A percentile compares a stretch with the other conserved stretches of the same genome.
These are phyloP conservation scores for Pseudogymnoascus sp. DNA, from an alignment of 2,329 filamentous ascomycete genomes.

Conservation along the genomic window DNA sequence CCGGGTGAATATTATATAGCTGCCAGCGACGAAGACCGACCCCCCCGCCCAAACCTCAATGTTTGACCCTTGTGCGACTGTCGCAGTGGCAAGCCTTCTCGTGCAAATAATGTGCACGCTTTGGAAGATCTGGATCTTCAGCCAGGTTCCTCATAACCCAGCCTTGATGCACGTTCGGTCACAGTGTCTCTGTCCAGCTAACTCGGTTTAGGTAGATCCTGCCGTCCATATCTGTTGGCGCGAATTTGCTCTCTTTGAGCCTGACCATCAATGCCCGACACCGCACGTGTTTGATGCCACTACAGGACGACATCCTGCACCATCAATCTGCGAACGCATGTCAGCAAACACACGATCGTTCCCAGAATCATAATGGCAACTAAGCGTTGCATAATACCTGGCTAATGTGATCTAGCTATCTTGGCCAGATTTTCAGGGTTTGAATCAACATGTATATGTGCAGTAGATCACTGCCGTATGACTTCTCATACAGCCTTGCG, in stretches of 20 bases:
- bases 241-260: background rate
- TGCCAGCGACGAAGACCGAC: background rate
- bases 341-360: background rate
- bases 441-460: background rate
- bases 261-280: background rate
- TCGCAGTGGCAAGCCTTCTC: slow-evolving; percentile 2
- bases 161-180: background rate
- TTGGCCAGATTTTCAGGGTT: background rate
- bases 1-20: background rate
- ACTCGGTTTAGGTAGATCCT: background rate
- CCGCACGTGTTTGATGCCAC: background rate
- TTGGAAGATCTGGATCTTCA: background rate
- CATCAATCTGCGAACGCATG: background rate
- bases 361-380: background rate
- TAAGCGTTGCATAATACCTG: background rate
- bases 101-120: background rate
- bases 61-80: background rate
- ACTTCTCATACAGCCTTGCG: background rate
- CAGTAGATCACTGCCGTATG: slow-evolving; percentile 1
- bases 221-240: background rate
- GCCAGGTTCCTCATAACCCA: background rate
- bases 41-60: background rate
- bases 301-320: background rate
- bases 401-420: background rate
- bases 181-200: background rate